Percentiles rank a stretch among this genome's conserved stretches.
These are phyloP conservation scores for Gypsophila paniculata DNA, from an alignment of 179 eudicot genomes.

Conservation along the genomic window DNA sequence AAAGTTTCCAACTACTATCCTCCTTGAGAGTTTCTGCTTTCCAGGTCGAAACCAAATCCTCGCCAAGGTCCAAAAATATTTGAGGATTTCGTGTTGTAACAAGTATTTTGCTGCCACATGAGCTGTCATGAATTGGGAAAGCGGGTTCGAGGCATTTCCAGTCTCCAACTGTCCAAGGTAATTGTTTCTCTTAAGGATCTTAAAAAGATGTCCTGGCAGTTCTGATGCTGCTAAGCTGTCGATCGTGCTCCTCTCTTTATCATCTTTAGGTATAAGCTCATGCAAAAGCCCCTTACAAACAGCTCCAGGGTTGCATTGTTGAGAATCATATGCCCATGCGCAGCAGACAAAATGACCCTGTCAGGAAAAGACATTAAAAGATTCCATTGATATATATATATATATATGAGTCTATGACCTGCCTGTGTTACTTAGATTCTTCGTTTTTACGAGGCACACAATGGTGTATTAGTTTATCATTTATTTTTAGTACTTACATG, in stretches of 20 bases:
- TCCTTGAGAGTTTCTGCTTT: conserved; percentile 13
- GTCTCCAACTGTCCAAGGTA: conserved; percentile 26
- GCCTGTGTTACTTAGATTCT: too few species aligned
- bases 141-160: conserved; percentile 21
- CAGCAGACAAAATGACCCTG: conserved; percentile 14
- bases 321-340: conserved; percentile 30
- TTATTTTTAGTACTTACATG: too few species aligned
- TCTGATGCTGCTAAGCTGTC: not conserved
- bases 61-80: conserved; percentile 8
- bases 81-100: conserved; percentile 28
- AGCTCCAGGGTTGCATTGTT: conserved; percentile 3
- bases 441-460: too few species aligned
- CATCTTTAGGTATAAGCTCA: conserved; percentile 12
- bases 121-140: conserved; percentile 15
- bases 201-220: conserved; percentile 18
- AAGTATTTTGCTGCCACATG: conserved; percentile 20
- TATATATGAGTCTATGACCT: too few species aligned
- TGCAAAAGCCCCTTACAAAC: conserved; percentile 4
- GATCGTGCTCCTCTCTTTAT: not conserved
- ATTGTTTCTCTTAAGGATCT: not conserved
- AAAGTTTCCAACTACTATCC: conserved; percentile 16
- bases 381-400: too few species aligned
- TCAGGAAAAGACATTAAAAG: not conserved
- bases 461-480: too few species aligned
- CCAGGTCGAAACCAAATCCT: conserved; percentile 8